Evolutionary conservation across 768 basidiomycete genomes (phyloP).

Genomic region (Scleroderma bovista): DNA sequence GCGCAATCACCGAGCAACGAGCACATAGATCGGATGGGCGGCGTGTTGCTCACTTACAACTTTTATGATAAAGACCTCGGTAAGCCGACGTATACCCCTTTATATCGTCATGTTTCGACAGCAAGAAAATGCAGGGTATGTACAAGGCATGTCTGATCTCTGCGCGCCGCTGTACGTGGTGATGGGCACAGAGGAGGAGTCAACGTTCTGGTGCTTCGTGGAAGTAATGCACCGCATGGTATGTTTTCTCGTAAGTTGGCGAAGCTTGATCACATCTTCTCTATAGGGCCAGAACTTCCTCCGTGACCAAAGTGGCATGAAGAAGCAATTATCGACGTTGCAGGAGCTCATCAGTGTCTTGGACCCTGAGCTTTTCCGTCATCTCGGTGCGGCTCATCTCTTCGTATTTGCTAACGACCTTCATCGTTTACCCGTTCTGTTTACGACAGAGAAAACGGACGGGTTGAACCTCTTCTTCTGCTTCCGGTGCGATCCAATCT

Average conservation of each 20-base stretch:
- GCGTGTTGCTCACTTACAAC: slow-evolving; percentile 86
- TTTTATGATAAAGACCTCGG: slow-evolving; percentile 85
- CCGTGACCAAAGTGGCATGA: slow-evolving; percentile 97
- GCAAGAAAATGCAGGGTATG: slow-evolving; percentile 65
- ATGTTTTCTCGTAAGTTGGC: slow-evolving; percentile 19
- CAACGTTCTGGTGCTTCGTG: slow-evolving; percentile 97
- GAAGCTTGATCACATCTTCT: neutral
- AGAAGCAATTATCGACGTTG: slow-evolving; percentile 81
- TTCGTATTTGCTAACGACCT: neutral
- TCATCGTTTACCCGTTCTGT: neutral
- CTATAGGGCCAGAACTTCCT: slow-evolving; percentile 88
- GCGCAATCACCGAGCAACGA: slow-evolving; percentile 87
- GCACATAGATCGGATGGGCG: slow-evolving; percentile 84
- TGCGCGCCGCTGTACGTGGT: slow-evolving; percentile 92
- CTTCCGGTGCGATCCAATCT: slow-evolving; percentile 65
- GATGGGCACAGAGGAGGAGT: slow-evolving; percentile 79
- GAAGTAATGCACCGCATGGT: slow-evolving; percentile 96
- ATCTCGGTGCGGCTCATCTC: slow-evolving; percentile 55
- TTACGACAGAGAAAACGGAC: slow-evolving; percentile 70
- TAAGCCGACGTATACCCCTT: slow-evolving; percentile 31
- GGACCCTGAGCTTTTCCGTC: slow-evolving; percentile 93
- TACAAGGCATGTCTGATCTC: slow-evolving; percentile 98
- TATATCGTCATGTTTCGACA: neutral
- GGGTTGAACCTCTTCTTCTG: slow-evolving; percentile 95
- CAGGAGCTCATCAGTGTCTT: slow-evolving; percentile 89